Conservation (phyloP, 352 stramenopile species). For the Phytophthora aleatoria region DNA sequence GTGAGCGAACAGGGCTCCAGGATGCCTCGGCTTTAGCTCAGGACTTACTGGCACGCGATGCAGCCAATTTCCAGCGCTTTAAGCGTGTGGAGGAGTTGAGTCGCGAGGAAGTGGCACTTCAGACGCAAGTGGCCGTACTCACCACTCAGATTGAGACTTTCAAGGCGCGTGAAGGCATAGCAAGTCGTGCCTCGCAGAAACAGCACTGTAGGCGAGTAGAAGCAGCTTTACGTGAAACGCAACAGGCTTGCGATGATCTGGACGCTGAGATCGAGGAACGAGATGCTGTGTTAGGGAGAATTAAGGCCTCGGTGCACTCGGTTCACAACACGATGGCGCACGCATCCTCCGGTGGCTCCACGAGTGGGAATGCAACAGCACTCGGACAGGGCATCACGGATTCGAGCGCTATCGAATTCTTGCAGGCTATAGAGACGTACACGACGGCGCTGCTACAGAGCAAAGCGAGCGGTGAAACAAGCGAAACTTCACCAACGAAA, state of each 20-base stretch:
- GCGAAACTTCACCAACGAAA: slow-evolving; percentile 20
- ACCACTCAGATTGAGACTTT: slow-evolving; percentile 60
- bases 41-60: slow-evolving; percentile 63
- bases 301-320: slow-evolving; percentile 78
- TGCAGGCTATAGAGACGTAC: slow-evolving; percentile 81
- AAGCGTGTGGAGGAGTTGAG: slow-evolving; percentile 75
- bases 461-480: slow-evolving; percentile 24
- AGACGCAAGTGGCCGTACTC: slow-evolving; percentile 54
- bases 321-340: slow-evolving; percentile 74
- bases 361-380: slow-evolving; percentile 22
- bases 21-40: slow-evolving; percentile 55
- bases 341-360: slow-evolving; percentile 42
- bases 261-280: slow-evolving; percentile 67
- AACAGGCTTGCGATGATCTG: slow-evolving; percentile 48
- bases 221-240: slow-evolving; percentile 38
- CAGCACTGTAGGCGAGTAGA: slow-evolving; percentile 52
- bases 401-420: slow-evolving; percentile 73
- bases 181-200: slow-evolving; percentile 61
- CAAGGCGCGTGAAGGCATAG: slow-evolving; percentile 70
- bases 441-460: slow-evolving; percentile 61
- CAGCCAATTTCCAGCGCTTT: slow-evolving; percentile 84
- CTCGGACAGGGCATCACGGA: slow-evolving; percentile 42
- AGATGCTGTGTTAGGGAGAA: slow-evolving; percentile 49
- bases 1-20: slow-evolving; percentile 53
- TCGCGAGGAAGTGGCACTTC: slow-evolving; percentile 56